These are phyloP conservation scores for Cenchrus fungigraminus DNA, from an alignment of 176 grass and related monocot genomes.

Conservation along the genomic window DNA sequence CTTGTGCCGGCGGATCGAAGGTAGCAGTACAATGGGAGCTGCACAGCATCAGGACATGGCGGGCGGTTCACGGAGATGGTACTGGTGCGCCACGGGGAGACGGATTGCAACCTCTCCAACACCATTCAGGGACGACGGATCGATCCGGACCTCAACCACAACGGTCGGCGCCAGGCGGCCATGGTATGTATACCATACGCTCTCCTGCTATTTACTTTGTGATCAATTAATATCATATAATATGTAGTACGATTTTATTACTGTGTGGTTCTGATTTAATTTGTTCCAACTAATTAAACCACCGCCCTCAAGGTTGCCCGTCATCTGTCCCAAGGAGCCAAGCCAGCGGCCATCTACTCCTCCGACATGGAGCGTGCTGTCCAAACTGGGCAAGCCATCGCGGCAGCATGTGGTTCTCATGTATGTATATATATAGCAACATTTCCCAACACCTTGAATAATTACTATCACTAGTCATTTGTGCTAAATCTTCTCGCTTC, in stretches of 20 bases:
- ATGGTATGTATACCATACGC: constrained; percentile 1
- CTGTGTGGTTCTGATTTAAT: neutral
- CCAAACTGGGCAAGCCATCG: constrained; percentile 61
- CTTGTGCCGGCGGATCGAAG: too few relatives aligned
- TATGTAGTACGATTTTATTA: too few relatives aligned
- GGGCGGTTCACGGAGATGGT: too few relatives aligned
- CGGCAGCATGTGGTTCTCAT: constrained; percentile 30
- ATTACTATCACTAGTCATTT: neutral
- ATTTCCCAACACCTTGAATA: too few relatives aligned
- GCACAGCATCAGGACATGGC: too few relatives aligned
- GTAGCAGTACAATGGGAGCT: too few relatives aligned
- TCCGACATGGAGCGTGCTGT: constrained; percentile 73
- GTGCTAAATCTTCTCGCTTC: neutral
- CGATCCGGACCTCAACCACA: constrained; percentile 73
- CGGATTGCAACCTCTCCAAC: constrained; percentile 45
- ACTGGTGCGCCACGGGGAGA: too few relatives aligned
- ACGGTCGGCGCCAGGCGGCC: constrained; percentile 54
- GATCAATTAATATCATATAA: neutral
- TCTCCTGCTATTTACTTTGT: too few relatives aligned
- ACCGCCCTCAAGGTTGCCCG: constrained; percentile 42
- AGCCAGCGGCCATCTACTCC: constrained; percentile 59
- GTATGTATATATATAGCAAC: constrained; percentile 18
- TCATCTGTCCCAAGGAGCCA: constrained; percentile 59
- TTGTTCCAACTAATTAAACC: too few relatives aligned
- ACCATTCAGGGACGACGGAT: constrained; percentile 68